Percentiles rank a stretch among this genome's conserved stretches.
These are phyloP conservation scores for Silene latifolia DNA, from an alignment of 148 eudicot genomes.

Conservation along the genomic window DNA sequence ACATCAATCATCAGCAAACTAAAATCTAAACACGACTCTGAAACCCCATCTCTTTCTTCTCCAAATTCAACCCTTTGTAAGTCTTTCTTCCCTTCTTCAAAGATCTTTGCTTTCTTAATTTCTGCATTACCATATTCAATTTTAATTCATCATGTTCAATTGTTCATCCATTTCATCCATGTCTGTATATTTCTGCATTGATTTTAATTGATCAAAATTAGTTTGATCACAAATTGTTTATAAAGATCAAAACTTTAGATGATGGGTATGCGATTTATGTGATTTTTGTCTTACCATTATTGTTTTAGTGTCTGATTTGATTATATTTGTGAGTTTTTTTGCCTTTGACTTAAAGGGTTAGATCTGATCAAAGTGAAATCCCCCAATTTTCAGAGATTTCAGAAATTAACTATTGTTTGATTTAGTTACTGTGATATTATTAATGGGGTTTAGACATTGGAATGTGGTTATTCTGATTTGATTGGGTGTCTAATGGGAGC, in stretches of 20 bases:
- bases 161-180: background rate
- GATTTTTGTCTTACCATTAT: background rate
- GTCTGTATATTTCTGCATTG: slow-evolving; percentile 1
- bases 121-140: background rate
- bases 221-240: background rate
- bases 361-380: background rate
- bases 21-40: slow-evolving; percentile 8
- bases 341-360: slow-evolving; percentile 1
- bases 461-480: background rate
- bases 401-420: background rate
- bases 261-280: background rate
- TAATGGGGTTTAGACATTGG: background rate
- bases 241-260: slow-evolving; percentile 11
- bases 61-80: slow-evolving; percentile 6
- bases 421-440: background rate
- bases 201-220: background rate
- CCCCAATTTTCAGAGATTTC: background rate
- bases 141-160: background rate
- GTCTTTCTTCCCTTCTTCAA: background rate
- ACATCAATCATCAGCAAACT: background rate
- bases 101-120: background rate
- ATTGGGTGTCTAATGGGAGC: background rate
- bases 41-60: background rate
- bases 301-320: background rate
- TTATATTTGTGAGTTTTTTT: background rate